A percentile compares a stretch with the other conserved stretches of the same genome.
Evolutionary conservation across 192 early-diverging fungal species (phyloP).

Genomic region (Coemansia sp.): DNA sequence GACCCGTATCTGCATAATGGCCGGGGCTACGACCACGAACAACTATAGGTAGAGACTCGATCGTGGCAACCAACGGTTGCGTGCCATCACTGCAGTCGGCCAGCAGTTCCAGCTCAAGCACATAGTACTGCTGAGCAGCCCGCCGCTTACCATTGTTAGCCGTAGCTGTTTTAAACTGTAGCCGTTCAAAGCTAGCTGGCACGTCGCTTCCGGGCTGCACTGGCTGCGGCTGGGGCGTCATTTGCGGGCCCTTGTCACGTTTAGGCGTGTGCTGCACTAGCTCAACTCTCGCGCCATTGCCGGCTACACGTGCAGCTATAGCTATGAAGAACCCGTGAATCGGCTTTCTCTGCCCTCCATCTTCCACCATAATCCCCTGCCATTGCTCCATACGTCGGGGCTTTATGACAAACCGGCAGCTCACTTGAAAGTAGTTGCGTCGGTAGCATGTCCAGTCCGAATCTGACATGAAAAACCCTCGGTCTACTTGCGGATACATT

Average conservation of each 20-base stretch:
- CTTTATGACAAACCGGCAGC: slow-evolving; percentile 34
- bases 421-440: slow-evolving; percentile 91
- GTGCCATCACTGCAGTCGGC: slow-evolving; percentile 65
- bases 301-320: slow-evolving; percentile 71
- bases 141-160: slow-evolving; percentile 93
- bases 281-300: slow-evolving; percentile 73
- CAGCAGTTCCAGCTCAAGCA: slow-evolving; percentile 75
- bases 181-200: slow-evolving; percentile 80
- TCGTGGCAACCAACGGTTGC: slow-evolving; percentile 61
- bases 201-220: slow-evolving; percentile 49
- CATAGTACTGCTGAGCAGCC: slow-evolving; percentile 93
- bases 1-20: slow-evolving; percentile 72
- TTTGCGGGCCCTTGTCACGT: slow-evolving; percentile 91
- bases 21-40: slow-evolving; percentile 92
- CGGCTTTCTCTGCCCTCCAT: slow-evolving; percentile 49
- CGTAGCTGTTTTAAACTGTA: slow-evolving; percentile 97
- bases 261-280: slow-evolving; percentile 87
- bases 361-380: slow-evolving; percentile 59
- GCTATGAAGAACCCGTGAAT: slow-evolving; percentile 73
- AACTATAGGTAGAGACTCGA: slow-evolving; percentile 77
- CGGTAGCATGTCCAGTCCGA: slow-evolving; percentile 94
- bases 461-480: slow-evolving; percentile 88
- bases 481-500: slow-evolving; percentile 80
- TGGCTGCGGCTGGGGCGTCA: slow-evolving; percentile 60
- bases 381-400: not conserved